Percentiles rank a stretch among this genome's conserved stretches.
phyloP scores from a whole-genome alignment of 208 protist species.

The Plasmodiophora brassicae region DNA sequence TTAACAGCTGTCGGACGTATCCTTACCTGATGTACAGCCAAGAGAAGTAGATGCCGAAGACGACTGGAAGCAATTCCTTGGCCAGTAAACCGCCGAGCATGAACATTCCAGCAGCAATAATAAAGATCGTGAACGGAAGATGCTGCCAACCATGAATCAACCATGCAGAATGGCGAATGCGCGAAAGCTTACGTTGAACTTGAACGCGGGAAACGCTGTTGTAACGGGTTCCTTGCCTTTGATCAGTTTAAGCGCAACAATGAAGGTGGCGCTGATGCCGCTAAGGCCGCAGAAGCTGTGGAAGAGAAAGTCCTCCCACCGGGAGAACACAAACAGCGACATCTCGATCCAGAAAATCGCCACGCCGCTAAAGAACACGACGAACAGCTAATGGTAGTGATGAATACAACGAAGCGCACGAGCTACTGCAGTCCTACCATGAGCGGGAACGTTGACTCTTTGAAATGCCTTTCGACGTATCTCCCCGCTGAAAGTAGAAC shows the following conservation, averaged over 20 bases:
- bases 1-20: background rate
- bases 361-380: background rate
- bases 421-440: background rate
- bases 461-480: background rate
- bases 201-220: background rate
- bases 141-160: background rate
- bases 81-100: background rate
- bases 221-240: background rate
- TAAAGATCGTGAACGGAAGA: background rate
- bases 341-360: conserved; percentile 28
- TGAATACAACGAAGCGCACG: too few species aligned
- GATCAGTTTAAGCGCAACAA: background rate
- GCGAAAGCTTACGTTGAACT: background rate
- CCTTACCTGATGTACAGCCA: conserved; percentile 24
- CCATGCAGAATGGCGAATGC: background rate
- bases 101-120: background rate
- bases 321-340: background rate
- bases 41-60: background rate
- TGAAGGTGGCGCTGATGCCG: background rate
- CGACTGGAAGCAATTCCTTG: background rate
- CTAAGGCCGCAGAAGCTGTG: conserved; percentile 1
- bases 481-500: background rate
- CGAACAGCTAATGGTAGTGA: background rate
- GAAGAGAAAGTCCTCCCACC: conserved; percentile 2
- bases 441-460: background rate